A percentile compares a stretch with the other conserved stretches of the same genome.
These are phyloP conservation scores for Lotmaria passim DNA, from an alignment of 208 protist genomes.

Conservation along the genomic window DNA sequence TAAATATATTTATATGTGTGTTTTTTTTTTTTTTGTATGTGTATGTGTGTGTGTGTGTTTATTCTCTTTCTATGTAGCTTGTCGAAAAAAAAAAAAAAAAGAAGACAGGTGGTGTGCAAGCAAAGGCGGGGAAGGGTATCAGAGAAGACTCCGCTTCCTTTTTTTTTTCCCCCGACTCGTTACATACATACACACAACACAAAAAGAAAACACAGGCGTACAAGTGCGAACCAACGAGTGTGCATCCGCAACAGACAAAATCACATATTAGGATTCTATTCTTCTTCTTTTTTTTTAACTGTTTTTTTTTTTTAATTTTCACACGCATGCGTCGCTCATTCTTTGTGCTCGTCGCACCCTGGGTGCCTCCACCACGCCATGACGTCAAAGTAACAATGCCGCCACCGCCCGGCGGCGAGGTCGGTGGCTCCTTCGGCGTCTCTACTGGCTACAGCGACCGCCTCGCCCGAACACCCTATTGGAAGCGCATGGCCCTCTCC, in stretches of 20 bases:
- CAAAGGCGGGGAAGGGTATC: too few relatives aligned
- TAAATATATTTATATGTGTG: too few relatives aligned
- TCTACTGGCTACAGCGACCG: conserved; percentile 88
- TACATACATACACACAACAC: too few relatives aligned
- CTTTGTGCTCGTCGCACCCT: conserved; percentile 59
- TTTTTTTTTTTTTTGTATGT: too few relatives aligned
- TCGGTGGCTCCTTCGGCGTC: conserved; percentile 83
- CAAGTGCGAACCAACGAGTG: too few relatives aligned
- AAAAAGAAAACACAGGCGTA: too few relatives aligned
- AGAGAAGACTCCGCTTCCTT: too few relatives aligned
- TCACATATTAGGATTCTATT: too few relatives aligned
- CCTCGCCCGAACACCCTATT: conserved; percentile 80
- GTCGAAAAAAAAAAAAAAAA: too few relatives aligned
- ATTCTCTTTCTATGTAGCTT: not conserved
- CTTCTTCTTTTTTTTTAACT: not conserved
- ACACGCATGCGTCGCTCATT: conserved; percentile 9
- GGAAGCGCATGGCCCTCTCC: conserved; percentile 91
- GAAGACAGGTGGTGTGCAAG: too few relatives aligned
- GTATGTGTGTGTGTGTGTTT: not conserved
- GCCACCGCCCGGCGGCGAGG: conserved; percentile 83
- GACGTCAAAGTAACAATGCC: conserved; percentile 88
- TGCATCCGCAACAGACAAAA: too few relatives aligned
- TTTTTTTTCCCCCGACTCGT: too few relatives aligned
- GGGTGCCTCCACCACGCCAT: conserved; percentile 80
- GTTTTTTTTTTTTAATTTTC: not conserved